These are phyloP conservation scores for Citrus mangshanensis DNA, from an alignment of 345 rosid genomes.

Conservation along the genomic window DNA sequence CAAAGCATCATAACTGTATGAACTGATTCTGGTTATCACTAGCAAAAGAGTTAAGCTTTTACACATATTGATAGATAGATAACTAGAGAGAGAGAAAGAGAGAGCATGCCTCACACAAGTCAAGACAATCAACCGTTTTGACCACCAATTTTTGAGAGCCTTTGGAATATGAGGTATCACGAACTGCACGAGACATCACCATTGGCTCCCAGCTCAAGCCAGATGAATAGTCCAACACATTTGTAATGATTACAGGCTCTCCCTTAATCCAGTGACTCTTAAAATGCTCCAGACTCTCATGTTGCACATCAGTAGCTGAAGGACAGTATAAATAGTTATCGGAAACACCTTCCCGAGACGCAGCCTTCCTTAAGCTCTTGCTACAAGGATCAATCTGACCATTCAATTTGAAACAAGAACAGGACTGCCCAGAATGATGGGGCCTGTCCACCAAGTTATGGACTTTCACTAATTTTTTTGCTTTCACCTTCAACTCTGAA, in stretches of 20 bases:
- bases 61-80: too few species aligned
- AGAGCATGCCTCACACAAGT: constrained; percentile 32
- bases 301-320: constrained; percentile 31
- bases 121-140: constrained; percentile 60
- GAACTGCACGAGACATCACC: constrained; percentile 79
- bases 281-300: constrained; percentile 56
- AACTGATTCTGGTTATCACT: too few species aligned
- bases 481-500: constrained; percentile 38
- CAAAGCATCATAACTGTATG: too few species aligned
- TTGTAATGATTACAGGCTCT: constrained; percentile 63
- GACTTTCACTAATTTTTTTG: constrained; percentile 26
- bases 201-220: constrained; percentile 88
- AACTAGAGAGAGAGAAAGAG: too few species aligned
- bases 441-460: constrained; percentile 4
- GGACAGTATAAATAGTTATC: constrained; percentile 74
- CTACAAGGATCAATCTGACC: constrained; percentile 27
- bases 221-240: constrained; percentile 51
- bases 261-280: constrained; percentile 74
- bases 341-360: constrained; percentile 44
- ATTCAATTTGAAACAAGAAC: constrained; percentile 44
- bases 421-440: constrained; percentile 16
- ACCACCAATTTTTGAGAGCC: constrained; percentile 28
- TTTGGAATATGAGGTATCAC: constrained; percentile 10
- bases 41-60: too few species aligned
- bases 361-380: constrained; percentile 43